Evolutionary conservation across 495 filamentous ascomycete species (phyloP).

Genomic region (Penicillium egyptiacum): DNA sequence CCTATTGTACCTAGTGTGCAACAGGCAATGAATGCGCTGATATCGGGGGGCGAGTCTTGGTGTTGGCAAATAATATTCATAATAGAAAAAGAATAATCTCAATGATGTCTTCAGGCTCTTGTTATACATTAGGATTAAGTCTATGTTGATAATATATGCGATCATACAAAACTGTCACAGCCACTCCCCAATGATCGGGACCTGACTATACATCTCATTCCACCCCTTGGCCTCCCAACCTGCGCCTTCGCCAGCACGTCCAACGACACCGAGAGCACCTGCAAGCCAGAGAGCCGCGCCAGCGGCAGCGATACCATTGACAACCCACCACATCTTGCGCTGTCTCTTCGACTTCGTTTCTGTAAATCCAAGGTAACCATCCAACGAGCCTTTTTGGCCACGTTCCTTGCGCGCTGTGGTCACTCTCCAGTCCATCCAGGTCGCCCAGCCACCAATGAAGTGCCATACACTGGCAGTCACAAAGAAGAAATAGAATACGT

Average conservation of each 20-base stretch:
- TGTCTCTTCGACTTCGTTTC: conserved; percentile 44
- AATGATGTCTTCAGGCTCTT: not conserved
- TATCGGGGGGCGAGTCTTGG: too few species aligned
- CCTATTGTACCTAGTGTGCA: not conserved
- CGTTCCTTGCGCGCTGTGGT: conserved; percentile 40
- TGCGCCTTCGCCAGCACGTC: conserved; percentile 62
- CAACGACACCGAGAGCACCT: conserved; percentile 76
- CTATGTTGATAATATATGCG: conserved; percentile 13
- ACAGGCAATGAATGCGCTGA: not conserved
- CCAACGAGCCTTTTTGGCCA: conserved; percentile 34
- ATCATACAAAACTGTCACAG: conserved; percentile 28
- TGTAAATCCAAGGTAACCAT: conserved; percentile 38
- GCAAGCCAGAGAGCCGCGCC: conserved; percentile 72
- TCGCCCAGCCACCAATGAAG: conserved; percentile 78
- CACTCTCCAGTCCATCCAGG: conserved; percentile 63
- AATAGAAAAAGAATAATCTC: not conserved
- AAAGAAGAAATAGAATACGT: conserved; percentile 64
- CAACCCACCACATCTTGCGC: conserved; percentile 64
- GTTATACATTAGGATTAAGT: conserved; percentile 16
- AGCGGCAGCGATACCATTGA: conserved; percentile 61
- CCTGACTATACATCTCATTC: conserved; percentile 62
- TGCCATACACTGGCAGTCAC: conserved; percentile 72
- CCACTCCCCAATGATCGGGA: conserved; percentile 55
- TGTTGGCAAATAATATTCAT: too few species aligned
- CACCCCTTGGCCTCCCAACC: conserved; percentile 82